Percentiles rank a stretch among this genome's conserved stretches.
Conservation (phyloP, 768 basidiomycete genomes). For the Tricholoma bakamatsutake region DNA sequence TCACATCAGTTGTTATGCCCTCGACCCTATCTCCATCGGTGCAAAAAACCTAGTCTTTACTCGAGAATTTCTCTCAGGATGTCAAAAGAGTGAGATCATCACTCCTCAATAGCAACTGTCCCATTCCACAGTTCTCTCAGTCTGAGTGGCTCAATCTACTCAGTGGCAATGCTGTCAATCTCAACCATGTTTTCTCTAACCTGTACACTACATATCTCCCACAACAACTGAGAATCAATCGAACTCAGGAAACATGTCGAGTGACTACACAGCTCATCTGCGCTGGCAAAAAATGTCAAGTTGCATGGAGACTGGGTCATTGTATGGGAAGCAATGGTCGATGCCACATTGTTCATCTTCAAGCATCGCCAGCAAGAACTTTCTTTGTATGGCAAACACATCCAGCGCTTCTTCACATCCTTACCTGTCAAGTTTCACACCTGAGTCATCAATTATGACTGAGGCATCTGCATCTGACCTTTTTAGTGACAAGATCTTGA, state of each 20-base stretch:
- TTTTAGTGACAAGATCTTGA: background rate
- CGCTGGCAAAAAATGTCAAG: constrained; percentile 1
- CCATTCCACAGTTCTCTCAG: constrained; percentile 17
- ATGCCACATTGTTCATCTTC: constrained; percentile 15
- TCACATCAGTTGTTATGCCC: no score
- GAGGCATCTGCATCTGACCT: constrained; percentile 7
- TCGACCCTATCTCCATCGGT: background rate
- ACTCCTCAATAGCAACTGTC: background rate
- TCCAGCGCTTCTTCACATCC: no score
- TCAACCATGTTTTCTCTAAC: no score
- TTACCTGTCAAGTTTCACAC: background rate
- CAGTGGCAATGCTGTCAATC: constrained; percentile 12
- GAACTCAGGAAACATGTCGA: no score
- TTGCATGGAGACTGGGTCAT: constrained; percentile 8
- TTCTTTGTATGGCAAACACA: no score
- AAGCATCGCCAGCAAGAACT: constrained; percentile 19
- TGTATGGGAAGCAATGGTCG: no score
- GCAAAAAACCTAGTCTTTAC: no score
- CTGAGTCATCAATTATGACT: constrained; percentile 24
- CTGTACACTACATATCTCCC: no score
- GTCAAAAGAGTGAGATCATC: background rate
- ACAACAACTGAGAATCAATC: no score
- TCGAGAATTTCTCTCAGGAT: no score
- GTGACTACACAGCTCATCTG: constrained; percentile 14
- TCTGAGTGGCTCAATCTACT: constrained; percentile 21